Conservation (phyloP, 176 grass and related monocot species). For the Juncus inflexus region DNA sequence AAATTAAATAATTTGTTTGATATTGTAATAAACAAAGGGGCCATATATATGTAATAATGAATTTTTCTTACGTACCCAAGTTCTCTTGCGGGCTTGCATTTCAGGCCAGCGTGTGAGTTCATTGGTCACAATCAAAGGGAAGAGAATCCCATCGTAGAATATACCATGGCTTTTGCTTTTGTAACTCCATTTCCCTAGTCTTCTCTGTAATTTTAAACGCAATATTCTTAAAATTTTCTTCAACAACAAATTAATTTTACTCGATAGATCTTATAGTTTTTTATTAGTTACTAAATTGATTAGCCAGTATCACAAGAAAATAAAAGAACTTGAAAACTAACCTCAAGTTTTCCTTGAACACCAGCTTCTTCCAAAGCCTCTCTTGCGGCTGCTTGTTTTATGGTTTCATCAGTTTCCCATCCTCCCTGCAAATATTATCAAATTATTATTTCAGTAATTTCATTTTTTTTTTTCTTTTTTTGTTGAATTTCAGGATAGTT, state of each 20-base stretch:
- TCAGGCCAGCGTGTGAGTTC: slow-evolving; percentile 42
- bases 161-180: slow-evolving; percentile 38
- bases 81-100: slow-evolving; percentile 41
- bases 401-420: slow-evolving; percentile 50
- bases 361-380: slow-evolving; percentile 52
- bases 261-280: not conserved
- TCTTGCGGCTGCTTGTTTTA: slow-evolving; percentile 37
- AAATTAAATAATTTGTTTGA: not conserved
- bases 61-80: slow-evolving; percentile 32
- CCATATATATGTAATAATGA: not conserved
- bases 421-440: slow-evolving; percentile 32
- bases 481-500: not conserved
- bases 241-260: not conserved
- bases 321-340: not conserved
- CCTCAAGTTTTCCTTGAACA: slow-evolving; percentile 47
- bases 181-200: slow-evolving; percentile 48
- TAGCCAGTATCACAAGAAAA: not conserved
- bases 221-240: not conserved
- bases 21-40: not conserved
- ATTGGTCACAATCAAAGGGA: slow-evolving; percentile 42
- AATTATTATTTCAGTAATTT: not conserved
- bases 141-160: slow-evolving; percentile 39
- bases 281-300: not conserved
- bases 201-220: slow-evolving; percentile 20
- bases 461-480: not conserved